A percentile compares a stretch with the other conserved stretches of the same genome.
Evolutionary conservation across 2,329 filamentous ascomycete genomes (phyloP).

Genomic region (Fusarium nanum): DNA sequence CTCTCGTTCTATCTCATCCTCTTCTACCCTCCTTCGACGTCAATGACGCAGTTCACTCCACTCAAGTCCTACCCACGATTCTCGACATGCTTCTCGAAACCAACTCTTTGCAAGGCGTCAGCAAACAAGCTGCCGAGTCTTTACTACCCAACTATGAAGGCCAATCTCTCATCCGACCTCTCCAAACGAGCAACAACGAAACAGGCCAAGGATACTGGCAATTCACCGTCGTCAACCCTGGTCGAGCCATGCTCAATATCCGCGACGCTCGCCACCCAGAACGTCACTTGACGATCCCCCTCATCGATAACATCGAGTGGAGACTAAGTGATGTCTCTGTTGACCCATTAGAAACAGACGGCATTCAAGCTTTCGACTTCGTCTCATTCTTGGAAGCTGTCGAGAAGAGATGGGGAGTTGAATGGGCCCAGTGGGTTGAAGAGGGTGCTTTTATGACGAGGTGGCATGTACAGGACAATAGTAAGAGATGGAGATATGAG

Average conservation of each 20-base stretch:
- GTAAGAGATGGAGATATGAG: conserved; percentile 50
- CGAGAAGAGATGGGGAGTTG: conserved; percentile 41
- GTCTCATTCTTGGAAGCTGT: conserved; percentile 40
- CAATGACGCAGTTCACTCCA: conserved; percentile 47
- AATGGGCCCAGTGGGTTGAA: conserved; percentile 48
- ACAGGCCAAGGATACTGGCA: conserved; percentile 49
- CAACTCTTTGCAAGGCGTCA: conserved; percentile 41
- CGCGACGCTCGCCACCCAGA: conserved; percentile 48
- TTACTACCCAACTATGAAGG: conserved; percentile 49
- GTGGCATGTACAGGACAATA: conserved; percentile 53
- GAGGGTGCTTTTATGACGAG: conserved; percentile 49
- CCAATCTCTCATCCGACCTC: conserved; percentile 47
- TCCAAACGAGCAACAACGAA: conserved; percentile 26
- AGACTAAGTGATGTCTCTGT: conserved; percentile 46
- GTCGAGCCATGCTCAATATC: conserved; percentile 49
- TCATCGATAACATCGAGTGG: conserved; percentile 50
- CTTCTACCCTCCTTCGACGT: conserved; percentile 46
- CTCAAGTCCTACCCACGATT: conserved; percentile 49
- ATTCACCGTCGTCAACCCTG: conserved; percentile 51
- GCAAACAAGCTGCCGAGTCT: conserved; percentile 38
- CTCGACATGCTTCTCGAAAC: conserved; percentile 50
- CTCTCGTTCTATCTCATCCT: conserved; percentile 49
- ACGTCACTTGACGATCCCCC: conserved; percentile 48
- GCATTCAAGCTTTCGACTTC: conserved; percentile 45
- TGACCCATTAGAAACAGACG: conserved; percentile 45